Percentiles rank a stretch among this genome's conserved stretches.
These are phyloP conservation scores for Trypethelium eluteriae DNA, from an alignment of 495 filamentous ascomycete species.

Conservation along the genomic window DNA sequence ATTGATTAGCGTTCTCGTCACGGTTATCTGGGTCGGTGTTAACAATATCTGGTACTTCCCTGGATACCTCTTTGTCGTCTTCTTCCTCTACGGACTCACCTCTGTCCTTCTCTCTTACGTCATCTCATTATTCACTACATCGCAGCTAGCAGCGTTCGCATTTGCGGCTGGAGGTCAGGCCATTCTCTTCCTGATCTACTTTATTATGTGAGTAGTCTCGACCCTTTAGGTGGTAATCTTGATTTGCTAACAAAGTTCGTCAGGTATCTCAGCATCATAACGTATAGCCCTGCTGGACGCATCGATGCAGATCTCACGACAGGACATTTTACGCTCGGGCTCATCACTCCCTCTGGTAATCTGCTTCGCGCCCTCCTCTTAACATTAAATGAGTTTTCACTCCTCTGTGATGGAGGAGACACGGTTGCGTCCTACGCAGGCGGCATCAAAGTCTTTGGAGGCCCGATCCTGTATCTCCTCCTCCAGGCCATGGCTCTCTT, in stretches of 20 bases:
- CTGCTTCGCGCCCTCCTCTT: constrained; percentile 63
- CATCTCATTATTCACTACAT: constrained; percentile 59
- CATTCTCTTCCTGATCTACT: constrained; percentile 68
- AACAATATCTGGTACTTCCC: constrained; percentile 63
- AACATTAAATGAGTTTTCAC: constrained; percentile 68
- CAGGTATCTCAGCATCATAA: constrained; percentile 44
- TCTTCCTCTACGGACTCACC: constrained; percentile 66
- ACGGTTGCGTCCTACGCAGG: constrained; percentile 61
- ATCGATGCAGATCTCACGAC: constrained; percentile 53
- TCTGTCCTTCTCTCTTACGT: constrained; percentile 65
- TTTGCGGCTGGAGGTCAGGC: constrained; percentile 65
- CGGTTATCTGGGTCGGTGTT: constrained; percentile 53
- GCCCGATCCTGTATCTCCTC: constrained; percentile 69
- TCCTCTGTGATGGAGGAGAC: constrained; percentile 51
- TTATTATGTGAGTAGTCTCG: constrained; percentile 36
- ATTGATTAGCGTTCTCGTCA: constrained; percentile 48
- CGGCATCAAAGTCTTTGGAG: constrained; percentile 63
- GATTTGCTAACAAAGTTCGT: neutral
- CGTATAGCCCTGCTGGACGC: constrained; percentile 54
- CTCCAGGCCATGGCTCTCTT: constrained; percentile 61
- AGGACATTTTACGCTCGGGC: constrained; percentile 60
- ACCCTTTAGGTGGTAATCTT: neutral
- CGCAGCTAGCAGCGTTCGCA: constrained; percentile 66
- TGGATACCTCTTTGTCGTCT: constrained; percentile 67
- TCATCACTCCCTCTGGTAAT: constrained; percentile 61